phyloP scores from a whole-genome alignment of 202 grass and related monocot species.

The Digitaria exilis region DNA sequence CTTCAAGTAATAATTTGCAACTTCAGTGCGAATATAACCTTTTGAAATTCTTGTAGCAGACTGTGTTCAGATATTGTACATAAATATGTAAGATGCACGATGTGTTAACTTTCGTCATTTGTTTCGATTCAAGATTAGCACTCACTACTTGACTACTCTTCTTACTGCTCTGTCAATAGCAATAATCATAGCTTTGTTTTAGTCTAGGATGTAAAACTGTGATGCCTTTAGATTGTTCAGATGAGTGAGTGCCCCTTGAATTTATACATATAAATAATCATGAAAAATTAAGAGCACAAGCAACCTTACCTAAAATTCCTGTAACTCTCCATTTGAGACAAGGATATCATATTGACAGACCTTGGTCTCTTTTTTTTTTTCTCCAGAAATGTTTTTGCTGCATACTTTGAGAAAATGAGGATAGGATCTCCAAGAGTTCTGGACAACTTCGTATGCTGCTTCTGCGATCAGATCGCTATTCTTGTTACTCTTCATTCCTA shows the following conservation, averaged over 20 bases:
- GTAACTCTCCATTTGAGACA: neutral
- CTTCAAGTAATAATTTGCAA: conserved; percentile 17
- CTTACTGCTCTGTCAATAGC: neutral
- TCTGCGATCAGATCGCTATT: conserved; percentile 25
- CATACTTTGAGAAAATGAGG: conserved; percentile 43
- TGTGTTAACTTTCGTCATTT: neutral
- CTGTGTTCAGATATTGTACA: neutral
- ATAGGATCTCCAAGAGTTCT: neutral
- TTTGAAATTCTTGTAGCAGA: neutral
- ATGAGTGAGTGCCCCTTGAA: neutral
- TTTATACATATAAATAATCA: neutral
- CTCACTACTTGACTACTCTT: neutral
- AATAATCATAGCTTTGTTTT: neutral
- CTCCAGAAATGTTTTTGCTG: conserved; percentile 52
- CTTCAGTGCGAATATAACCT: neutral
- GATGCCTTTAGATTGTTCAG: neutral
- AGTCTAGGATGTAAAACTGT: neutral
- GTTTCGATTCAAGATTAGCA: neutral
- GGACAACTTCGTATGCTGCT: conserved; percentile 31
- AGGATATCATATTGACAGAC: conserved; percentile 2
- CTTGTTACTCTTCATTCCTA: neutral
- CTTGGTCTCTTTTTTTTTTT: conserved; percentile 23
- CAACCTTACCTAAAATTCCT: neutral
- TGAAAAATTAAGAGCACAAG: neutral
- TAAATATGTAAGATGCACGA: neutral